Base-by-base conservation (phyloP, 2,329 filamentous ascomycete species). In the Penicillium sp. region DNA sequence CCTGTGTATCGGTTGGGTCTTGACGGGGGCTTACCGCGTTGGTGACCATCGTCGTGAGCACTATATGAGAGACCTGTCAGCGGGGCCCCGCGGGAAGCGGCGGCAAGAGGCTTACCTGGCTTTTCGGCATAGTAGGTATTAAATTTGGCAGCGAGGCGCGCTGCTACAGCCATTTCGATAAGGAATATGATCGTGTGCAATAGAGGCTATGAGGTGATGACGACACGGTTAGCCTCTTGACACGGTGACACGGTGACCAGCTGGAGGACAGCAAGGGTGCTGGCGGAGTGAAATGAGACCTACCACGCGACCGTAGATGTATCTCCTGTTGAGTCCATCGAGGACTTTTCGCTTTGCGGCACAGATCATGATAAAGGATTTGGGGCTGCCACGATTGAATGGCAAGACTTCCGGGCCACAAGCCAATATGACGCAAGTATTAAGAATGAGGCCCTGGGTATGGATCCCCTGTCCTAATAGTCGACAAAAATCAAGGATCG, bases 1-100 rank as follows among this genome's bases (percentile, higher is more conserved):
- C n/a, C n/a, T 42, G 46, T 49, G 34, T 21, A n/a, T 39, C n/a
- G n/a, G n/a, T 44, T 27, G 4, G 52, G 43, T 27, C 7, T 44
- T 21, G 27, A 47, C 39, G 22, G 7, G 43, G 52, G 59, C 83
- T 70, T 85, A 89, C 88, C 63, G 94, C 90, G 79, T 99, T 99
- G 73, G 93, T 96, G 71, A 97, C 91, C 93, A 99, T 99, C 76
- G 96, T 99, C 59, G 94, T 99, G 68, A 99, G 85, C 40, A 99
- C 90, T 90, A 71, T 55, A 32, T 7, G 29, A 48, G 24, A 18
- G 24, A 54, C 31, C 55, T 46, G 64, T 68, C 54, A 67, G 63
- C 21, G 40, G 16, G 16, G 14, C 18, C 27, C 36, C 27, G 32
- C 34, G 40, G 42, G 43, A 47, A 43, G 9, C 31, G 47, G 45